Evolutionary conservation across 1,284 basidiomycete genomes (phyloP).

Genomic region (Gymnopus androsaceus): DNA sequence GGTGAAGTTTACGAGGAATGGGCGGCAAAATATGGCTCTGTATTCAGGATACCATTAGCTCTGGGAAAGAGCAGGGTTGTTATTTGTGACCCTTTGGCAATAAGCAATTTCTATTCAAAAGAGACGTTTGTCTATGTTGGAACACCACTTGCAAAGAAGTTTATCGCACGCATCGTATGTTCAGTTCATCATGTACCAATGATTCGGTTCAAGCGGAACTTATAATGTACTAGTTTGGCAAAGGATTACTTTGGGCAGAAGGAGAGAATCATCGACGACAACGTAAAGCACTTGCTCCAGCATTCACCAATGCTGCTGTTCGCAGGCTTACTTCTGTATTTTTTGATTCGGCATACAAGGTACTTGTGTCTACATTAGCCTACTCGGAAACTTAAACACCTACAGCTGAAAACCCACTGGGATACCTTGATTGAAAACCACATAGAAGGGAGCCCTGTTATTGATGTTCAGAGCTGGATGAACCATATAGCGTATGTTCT

Average conservation of each 20-base stretch:
- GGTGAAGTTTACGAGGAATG: slow-evolving; percentile 40
- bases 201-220: too few species aligned
- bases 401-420: slow-evolving; percentile 52
- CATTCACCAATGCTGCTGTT: slow-evolving; percentile 43
- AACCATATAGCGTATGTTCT: slow-evolving; percentile 46
- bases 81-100: slow-evolving; percentile 56
- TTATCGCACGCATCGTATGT: slow-evolving; percentile 44
- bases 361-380: slow-evolving; percentile 20
- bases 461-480: slow-evolving; percentile 62
- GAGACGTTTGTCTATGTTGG: slow-evolving; percentile 53
- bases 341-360: slow-evolving; percentile 53
- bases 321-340: slow-evolving; percentile 37
- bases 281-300: slow-evolving; percentile 41
- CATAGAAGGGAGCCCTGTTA: slow-evolving; percentile 34
- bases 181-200: neutral
- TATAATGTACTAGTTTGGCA: slow-evolving; percentile 42
- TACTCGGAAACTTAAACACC: neutral
- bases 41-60: slow-evolving; percentile 40
- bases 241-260: slow-evolving; percentile 52
- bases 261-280: slow-evolving; percentile 54
- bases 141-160: slow-evolving; percentile 34
- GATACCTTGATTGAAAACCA: slow-evolving; percentile 43
- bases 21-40: slow-evolving; percentile 50
- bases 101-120: slow-evolving; percentile 50
- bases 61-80: slow-evolving; percentile 45